These are phyloP conservation scores for Peronospora farinosa DNA, from an alignment of 352 stramenopile genomes.

Conservation along the genomic window DNA sequence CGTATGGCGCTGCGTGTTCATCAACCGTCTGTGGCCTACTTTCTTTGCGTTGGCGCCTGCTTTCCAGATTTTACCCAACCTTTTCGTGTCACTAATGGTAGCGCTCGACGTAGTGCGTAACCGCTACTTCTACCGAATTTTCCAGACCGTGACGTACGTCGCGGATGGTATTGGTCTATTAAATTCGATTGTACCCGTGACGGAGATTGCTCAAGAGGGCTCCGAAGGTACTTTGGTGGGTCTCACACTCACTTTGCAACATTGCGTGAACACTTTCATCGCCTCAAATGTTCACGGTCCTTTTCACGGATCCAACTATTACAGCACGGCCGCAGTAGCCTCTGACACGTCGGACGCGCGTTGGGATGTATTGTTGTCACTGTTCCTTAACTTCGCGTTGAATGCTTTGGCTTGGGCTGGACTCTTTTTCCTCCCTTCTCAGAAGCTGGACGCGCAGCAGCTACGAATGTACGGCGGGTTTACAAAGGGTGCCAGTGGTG, in stretches of 20 bases:
- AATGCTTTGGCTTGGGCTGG: constrained; percentile 50
- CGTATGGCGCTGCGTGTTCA: constrained; percentile 48
- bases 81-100: constrained; percentile 41
- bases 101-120: constrained; percentile 40
- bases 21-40: constrained; percentile 48
- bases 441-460: constrained; percentile 70
- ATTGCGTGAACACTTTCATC: constrained; percentile 52
- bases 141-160: constrained; percentile 44
- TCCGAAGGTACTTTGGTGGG: constrained; percentile 55
- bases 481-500: constrained; percentile 33
- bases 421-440: constrained; percentile 55
- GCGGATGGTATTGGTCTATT: constrained; percentile 48
- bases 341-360: constrained; percentile 30
- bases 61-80: constrained; percentile 43
- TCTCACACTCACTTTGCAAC: constrained; percentile 52
- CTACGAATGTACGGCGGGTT: constrained; percentile 64
- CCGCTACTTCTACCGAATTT: constrained; percentile 52
- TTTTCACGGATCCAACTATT: constrained; percentile 48
- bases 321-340: constrained; percentile 27
- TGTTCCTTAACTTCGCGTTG: constrained; percentile 47
- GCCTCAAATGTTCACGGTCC: constrained; percentile 42
- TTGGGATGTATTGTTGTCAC: constrained; percentile 44
- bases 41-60: constrained; percentile 52
- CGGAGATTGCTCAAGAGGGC: constrained; percentile 61
- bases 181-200: constrained; percentile 52